These are phyloP conservation scores for Monosporascus sp. DNA, from an alignment of 2,329 filamentous ascomycete species.

Conservation along the genomic window DNA sequence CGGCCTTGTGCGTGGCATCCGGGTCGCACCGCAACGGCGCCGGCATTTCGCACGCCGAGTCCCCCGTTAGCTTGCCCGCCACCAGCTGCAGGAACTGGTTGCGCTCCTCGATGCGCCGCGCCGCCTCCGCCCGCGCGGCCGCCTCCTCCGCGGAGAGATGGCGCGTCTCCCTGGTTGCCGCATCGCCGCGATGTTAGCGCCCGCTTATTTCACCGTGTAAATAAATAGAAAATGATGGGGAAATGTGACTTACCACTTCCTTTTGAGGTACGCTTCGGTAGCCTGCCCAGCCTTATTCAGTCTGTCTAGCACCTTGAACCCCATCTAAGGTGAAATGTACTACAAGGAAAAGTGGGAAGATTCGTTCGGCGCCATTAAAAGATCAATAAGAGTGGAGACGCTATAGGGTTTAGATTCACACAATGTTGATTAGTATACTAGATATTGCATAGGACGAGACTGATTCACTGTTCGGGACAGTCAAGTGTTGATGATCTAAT, in stretches of 20 bases:
- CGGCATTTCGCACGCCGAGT: conserved; percentile 17
- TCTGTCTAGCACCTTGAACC: not conserved
- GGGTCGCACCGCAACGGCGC: conserved; percentile 13
- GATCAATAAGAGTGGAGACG: too few relatives aligned
- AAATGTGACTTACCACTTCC: not conserved
- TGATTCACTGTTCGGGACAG: too few relatives aligned
- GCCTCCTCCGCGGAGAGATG: not conserved
- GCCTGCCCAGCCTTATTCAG: not conserved
- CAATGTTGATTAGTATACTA: too few relatives aligned
- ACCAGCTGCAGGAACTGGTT: conserved; percentile 18
- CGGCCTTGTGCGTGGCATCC: conserved; percentile 14
- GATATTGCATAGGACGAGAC: too few relatives aligned
- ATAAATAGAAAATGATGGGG: not conserved
- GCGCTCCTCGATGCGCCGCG: conserved; percentile 14
- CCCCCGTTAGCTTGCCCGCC: conserved; percentile 17
- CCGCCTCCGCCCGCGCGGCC: conserved; percentile 9
- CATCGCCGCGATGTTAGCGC: not conserved
- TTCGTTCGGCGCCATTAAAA: too few relatives aligned
- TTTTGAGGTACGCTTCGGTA: not conserved
- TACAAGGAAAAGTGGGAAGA: too few relatives aligned
- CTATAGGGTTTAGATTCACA: too few relatives aligned
- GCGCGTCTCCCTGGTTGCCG: not conserved
- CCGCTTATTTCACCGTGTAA: not conserved
- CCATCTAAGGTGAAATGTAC: not conserved
- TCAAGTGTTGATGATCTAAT: too few relatives aligned